A percentile compares a stretch with the other conserved stretches of the same genome.
Evolutionary conservation across 495 filamentous ascomycete species (phyloP).

Genomic region (Gamarada debralockiae): DNA sequence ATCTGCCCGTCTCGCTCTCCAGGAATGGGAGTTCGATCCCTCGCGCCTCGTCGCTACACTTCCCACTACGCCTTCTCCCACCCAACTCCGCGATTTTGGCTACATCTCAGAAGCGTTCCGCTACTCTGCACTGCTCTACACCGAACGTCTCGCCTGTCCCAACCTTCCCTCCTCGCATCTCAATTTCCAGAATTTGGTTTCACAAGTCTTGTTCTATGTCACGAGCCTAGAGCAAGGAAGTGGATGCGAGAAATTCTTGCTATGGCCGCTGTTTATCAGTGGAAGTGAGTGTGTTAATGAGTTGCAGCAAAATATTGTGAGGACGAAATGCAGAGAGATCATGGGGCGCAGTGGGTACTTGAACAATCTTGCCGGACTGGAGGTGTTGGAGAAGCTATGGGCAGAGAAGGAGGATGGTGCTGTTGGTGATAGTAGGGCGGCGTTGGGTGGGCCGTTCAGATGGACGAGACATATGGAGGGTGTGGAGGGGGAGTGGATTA

Average conservation of each 20-base stretch:
- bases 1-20: slow-evolving; percentile 69
- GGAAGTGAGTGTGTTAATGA: slow-evolving; percentile 88
- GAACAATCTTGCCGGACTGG: slow-evolving; percentile 84
- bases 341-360: slow-evolving; percentile 85
- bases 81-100: slow-evolving; percentile 50
- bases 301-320: slow-evolving; percentile 71
- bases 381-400: slow-evolving; percentile 86
- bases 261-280: slow-evolving; percentile 91
- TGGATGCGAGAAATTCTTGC: slow-evolving; percentile 75
- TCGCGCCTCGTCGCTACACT: slow-evolving; percentile 39
- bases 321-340: slow-evolving; percentile 77
- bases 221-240: slow-evolving; percentile 64
- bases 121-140: slow-evolving; percentile 84
- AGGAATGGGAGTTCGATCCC: slow-evolving; percentile 73
- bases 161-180: slow-evolving; percentile 67
- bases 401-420: slow-evolving; percentile 43
- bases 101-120: slow-evolving; percentile 83
- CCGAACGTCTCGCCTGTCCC: slow-evolving; percentile 81
- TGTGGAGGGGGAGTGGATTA: slow-evolving; percentile 81
- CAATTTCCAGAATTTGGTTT: slow-evolving; percentile 80
- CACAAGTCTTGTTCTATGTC: slow-evolving; percentile 76
- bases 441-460: slow-evolving; percentile 53
- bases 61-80: slow-evolving; percentile 35
- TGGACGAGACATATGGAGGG: slow-evolving; percentile 77
- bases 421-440: slow-evolving; percentile 20